Percentiles rank a stretch among this genome's conserved stretches.
These are phyloP conservation scores for Pseudopithomyces maydicus DNA, from an alignment of 2,329 filamentous ascomycete species.

Conservation along the genomic window DNA sequence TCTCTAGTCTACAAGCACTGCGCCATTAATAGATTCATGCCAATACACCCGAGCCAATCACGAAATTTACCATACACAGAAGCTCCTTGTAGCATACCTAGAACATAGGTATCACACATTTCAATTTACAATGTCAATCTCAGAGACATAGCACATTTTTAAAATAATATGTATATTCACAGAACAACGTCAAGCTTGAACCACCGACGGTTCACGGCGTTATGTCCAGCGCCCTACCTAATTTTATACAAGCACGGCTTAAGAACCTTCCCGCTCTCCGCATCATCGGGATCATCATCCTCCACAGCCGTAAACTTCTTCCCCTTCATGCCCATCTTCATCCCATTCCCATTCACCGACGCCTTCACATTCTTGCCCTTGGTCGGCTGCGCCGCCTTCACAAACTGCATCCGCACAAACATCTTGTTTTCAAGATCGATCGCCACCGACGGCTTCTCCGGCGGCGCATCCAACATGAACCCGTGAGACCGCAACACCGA, in stretches of 20 bases:
- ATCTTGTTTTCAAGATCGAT: slow-evolving; percentile 92
- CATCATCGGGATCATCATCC: slow-evolving; percentile 58
- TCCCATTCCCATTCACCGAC: slow-evolving; percentile 64
- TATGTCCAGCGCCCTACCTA: slow-evolving; percentile 40
- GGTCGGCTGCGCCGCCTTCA: slow-evolving; percentile 76
- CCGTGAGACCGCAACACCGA: slow-evolving; percentile 80
- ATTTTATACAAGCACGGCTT: slow-evolving; percentile 98
- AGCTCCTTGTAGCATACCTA: too few relatives aligned
- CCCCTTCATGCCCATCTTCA: slow-evolving; percentile 54
- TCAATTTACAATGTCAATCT: too few relatives aligned
- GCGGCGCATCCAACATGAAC: slow-evolving; percentile 69
- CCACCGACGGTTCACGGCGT: too few relatives aligned
- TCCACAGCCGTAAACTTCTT: slow-evolving; percentile 34
- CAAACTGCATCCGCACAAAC: slow-evolving; percentile 97
- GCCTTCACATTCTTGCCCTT: slow-evolving; percentile 72
- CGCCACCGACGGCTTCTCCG: slow-evolving; percentile 62
- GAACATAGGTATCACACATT: too few relatives aligned
- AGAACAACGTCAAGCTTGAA: too few relatives aligned
- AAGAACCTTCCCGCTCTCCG: slow-evolving; percentile 72
- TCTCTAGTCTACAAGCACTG: too few relatives aligned
- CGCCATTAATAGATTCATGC: too few relatives aligned
- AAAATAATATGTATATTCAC: too few relatives aligned
- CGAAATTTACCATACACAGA: too few relatives aligned
- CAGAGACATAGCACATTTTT: too few relatives aligned
- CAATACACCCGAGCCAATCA: too few relatives aligned